Evolutionary conservation across 1,284 basidiomycete species (phyloP), one percentile per base, ranked within the genome.

Genomic region (Moesziomyces globuligerus): DNA sequence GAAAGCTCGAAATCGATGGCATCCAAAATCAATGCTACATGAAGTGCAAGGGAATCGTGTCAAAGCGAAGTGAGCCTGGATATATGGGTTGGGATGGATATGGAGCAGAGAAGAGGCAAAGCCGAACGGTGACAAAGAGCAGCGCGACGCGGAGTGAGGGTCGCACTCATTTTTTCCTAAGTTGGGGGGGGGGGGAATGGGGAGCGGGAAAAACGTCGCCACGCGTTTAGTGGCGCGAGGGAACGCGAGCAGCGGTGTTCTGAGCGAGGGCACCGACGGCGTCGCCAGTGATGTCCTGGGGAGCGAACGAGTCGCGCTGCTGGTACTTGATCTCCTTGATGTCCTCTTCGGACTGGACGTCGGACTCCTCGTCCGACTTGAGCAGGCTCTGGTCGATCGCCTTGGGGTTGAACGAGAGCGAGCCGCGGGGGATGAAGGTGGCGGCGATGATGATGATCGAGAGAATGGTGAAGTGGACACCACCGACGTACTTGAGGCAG

Each of bases 381-480:
- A 71, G 50, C 23, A 65, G 61, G 32, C 48, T 48, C 1, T 32
- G 58, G 54, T 78, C 74, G 72, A 82, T 74, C 32, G 75, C 45
- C 60, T 78, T 76, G 48, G 83, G 83, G 78, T 83, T 83, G 74
- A 83, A 51, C 7, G 81, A 48, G 37, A 83, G 44, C 1, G 80
- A 74, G 23, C 83, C 83, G 42, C 65, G 67, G 43, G 82, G 83
- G 48, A 83, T 78, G 53, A 81, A 73, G 20, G 83, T 82, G 6
- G 82, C 71, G 29, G 74, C 57, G 26, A 83, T 62, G 68, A 84
- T 80, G 59, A 83, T 72, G 25, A 69, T 75, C 20, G 74, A 77
- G 41, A 82, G 68, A 40, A 84, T 72, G 34, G 75, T 77, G 70
- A 83, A 84, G 52, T 83, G 80, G 26, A 80, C 68, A 64, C 79